A percentile compares a stretch with the other conserved stretches of the same genome.
phyloP scores from a whole-genome alignment of 2,329 filamentous ascomycete species.

The Aspergillus texensis region DNA sequence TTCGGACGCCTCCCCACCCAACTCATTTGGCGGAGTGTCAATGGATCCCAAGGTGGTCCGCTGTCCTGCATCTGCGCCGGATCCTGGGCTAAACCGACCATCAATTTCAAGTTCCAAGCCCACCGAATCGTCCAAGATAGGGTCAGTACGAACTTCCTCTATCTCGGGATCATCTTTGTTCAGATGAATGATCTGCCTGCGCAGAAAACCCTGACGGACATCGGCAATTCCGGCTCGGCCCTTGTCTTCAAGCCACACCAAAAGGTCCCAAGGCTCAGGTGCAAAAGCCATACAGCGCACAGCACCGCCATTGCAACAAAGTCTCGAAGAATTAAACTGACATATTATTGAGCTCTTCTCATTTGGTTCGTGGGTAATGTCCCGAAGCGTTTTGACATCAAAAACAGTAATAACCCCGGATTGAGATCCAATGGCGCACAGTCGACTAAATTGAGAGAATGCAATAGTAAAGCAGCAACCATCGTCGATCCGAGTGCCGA shows the following conservation, averaged over 20 bases:
- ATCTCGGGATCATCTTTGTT: conserved; percentile 37
- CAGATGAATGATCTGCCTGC: conserved; percentile 47
- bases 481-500: conserved; percentile 43
- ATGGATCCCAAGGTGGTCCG: conserved; percentile 29
- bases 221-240: conserved; percentile 52
- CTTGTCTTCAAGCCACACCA: conserved; percentile 92
- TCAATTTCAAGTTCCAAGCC: conserved; percentile 29
- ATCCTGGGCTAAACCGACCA: conserved; percentile 18
- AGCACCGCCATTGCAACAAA: conserved; percentile 71
- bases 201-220: conserved; percentile 48
- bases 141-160: conserved; percentile 37
- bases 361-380: conserved; percentile 21
- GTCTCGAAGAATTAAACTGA: conserved; percentile 76
- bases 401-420: conserved; percentile 52
- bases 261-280: conserved; percentile 82
- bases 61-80: conserved; percentile 24
- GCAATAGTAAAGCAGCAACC: conserved; percentile 52
- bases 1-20: conserved; percentile 24
- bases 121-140: conserved; percentile 31
- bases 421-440: conserved; percentile 55
- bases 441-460: conserved; percentile 52
- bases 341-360: conserved; percentile 61
- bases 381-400: conserved; percentile 39
- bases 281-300: conserved; percentile 91
- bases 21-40: conserved; percentile 27